Conservation (phyloP, 164 flowering plant genomes). For the Akebia trifoliata region DNA sequence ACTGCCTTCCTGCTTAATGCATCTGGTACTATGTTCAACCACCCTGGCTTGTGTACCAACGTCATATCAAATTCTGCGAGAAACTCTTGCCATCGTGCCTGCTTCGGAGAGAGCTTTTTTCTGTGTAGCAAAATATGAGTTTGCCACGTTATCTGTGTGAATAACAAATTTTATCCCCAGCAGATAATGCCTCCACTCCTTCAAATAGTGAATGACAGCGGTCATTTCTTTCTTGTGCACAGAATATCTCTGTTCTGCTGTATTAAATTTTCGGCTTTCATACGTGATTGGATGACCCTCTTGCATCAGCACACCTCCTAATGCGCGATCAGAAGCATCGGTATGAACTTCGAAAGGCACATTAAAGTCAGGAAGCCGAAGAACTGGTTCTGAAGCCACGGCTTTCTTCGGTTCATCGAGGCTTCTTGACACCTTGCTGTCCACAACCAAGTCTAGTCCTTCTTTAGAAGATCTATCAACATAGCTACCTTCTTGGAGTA, state of each 20-base stretch:
- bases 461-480: not conserved
- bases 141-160: not conserved
- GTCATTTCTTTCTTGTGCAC: constrained; percentile 1
- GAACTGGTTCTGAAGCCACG: not conserved
- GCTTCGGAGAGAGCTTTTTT: constrained; percentile 19
- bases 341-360: constrained; percentile 3
- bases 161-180: not conserved
- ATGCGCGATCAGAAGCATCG: not conserved
- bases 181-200: not conserved
- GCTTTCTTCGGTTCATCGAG: not conserved
- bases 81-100: constrained; percentile 21
- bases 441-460: not conserved
- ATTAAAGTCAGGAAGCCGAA: not conserved
- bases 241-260: not conserved
- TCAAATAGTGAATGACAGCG: not conserved
- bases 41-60: constrained; percentile 2
- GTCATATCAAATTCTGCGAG: constrained; percentile 11
- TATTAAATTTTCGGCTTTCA: constrained; percentile 5
- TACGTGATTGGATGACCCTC: not conserved
- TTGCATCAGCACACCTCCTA: no score
- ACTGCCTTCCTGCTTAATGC: constrained; percentile 11
- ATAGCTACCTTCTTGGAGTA: not conserved
- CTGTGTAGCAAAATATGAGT: no score
- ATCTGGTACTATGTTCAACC: constrained; percentile 2
- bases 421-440: not conserved